Base-by-base conservation (phyloP, 106 monocot genomes). In the Acanthochlamys bracteata region DNA sequence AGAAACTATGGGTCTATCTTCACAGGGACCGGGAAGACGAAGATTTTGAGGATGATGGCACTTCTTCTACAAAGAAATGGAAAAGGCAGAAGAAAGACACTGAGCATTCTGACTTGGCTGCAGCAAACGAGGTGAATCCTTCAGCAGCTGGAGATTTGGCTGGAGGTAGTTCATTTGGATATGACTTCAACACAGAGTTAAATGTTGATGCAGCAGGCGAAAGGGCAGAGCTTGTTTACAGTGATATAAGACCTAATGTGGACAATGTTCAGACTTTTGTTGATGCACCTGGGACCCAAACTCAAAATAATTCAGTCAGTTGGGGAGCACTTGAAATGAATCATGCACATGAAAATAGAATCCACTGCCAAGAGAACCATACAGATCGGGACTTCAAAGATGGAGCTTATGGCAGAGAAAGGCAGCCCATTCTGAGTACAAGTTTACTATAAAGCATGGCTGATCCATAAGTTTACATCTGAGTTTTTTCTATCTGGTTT, bases 21-120 rank as follows among this genome's bases (percentile, higher is more conserved):
- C 96, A 98, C 33, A 78, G 88, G 22, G 85, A 92, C 53, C 78
- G 96, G 56, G 96, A 91, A 27, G 96, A 98, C 60, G 91, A 98
- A 77, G 96, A 98, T 75, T 98, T 98, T 79, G 96, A 98, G 60
- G 96, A 98, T 77, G 96, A 98, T 73, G 96, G 91, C 39, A 98
- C 96, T 4, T 88, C 91, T 13, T 91, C 91, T 17, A 98, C 88
- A 6, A 98, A 98, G 74, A 98, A 98, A 73, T 98, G 96, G 96
- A 98, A 92, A 71, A 78, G 91, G 39, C 96, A 76, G 25, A 91
- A 74, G 69, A 98, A 83, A 74, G 96, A 93, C 57, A 41, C 72
- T 23, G 86, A 86, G 23, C 69, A 65, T 25, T 66, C 80, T 55
- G 80, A 84, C 4, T 26, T 67, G 10, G 77, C 45, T 45, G 63